These are phyloP conservation scores for Citrus glauca DNA, from an alignment of 345 rosid genomes.

Conservation along the genomic window DNA sequence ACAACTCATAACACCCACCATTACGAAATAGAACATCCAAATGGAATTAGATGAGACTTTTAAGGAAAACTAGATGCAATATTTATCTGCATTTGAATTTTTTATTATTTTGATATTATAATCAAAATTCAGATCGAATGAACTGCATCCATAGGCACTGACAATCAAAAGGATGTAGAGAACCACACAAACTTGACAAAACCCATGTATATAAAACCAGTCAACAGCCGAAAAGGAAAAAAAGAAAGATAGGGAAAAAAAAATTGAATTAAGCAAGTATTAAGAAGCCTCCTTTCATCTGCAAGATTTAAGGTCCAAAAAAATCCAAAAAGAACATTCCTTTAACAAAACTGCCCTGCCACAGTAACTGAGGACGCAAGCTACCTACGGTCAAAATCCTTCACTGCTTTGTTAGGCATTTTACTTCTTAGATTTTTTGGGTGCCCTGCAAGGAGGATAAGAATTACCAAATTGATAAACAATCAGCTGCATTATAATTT, in stretches of 20 bases:
- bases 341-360: slow-evolving; percentile 25
- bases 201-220: not conserved
- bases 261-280: not conserved
- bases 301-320: slow-evolving; percentile 3
- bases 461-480: not conserved
- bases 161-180: too few relatives aligned
- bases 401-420: not conserved
- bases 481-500: not conserved
- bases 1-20: too few relatives aligned
- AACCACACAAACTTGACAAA: too few relatives aligned
- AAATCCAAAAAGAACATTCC: slow-evolving; percentile 14
- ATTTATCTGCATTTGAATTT: too few relatives aligned
- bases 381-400: slow-evolving; percentile 13
- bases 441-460: slow-evolving; percentile 31
- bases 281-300: slow-evolving; percentile 10
- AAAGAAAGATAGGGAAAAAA: not conserved
- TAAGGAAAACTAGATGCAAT: too few relatives aligned
- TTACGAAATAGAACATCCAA: too few relatives aligned
- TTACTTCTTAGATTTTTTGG: slow-evolving; percentile 58
- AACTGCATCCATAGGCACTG: too few relatives aligned
- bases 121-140: too few relatives aligned
- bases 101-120: too few relatives aligned
- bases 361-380: slow-evolving; percentile 1
- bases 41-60: too few relatives aligned
- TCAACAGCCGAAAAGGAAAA: not conserved